These are phyloP conservation scores for Hirsutella rhossiliensis DNA, from an alignment of 2,329 filamentous ascomycete genomes.

Conservation along the genomic window DNA sequence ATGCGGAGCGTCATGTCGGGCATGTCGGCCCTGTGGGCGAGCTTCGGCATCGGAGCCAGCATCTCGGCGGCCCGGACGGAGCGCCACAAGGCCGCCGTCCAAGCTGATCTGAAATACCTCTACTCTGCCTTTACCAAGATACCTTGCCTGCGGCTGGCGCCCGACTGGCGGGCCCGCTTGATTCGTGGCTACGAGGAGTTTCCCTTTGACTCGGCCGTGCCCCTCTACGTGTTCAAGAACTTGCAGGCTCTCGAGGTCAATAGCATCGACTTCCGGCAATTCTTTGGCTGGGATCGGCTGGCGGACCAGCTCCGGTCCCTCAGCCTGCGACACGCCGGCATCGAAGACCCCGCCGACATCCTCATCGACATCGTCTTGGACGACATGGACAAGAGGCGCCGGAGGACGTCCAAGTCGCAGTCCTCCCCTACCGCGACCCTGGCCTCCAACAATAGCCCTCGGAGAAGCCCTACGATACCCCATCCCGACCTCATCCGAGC, in stretches of 20 bases:
- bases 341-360: conserved; percentile 85
- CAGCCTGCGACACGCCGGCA: conserved; percentile 72
- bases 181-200: conserved; percentile 96
- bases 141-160: conserved; percentile 75
- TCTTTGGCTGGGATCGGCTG: conserved; percentile 92
- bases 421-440: conserved; percentile 66
- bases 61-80: conserved; percentile 74
- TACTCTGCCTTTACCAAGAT: conserved; percentile 99
- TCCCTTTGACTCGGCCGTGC: conserved; percentile 93
- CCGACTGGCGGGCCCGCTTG: conserved; percentile 83
- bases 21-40: conserved; percentile 89
- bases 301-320: conserved; percentile 86
- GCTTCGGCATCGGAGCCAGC: conserved; percentile 69
- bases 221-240: conserved; percentile 95
- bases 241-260: conserved; percentile 86
- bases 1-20: conserved; percentile 95
- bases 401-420: conserved; percentile 77
- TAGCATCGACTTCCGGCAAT: conserved; percentile 92
- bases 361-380: conserved; percentile 89
- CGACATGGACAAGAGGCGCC: conserved; percentile 85
- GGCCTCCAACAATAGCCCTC: conserved; percentile 43
- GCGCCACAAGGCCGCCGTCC: conserved; percentile 74
- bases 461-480: conserved; percentile 49
- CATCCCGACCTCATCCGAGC: conserved; percentile 57
- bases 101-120: conserved; percentile 85